Base-by-base conservation (phyloP, 2,329 filamentous ascomycete species). In the Emmonsia crescens region DNA sequence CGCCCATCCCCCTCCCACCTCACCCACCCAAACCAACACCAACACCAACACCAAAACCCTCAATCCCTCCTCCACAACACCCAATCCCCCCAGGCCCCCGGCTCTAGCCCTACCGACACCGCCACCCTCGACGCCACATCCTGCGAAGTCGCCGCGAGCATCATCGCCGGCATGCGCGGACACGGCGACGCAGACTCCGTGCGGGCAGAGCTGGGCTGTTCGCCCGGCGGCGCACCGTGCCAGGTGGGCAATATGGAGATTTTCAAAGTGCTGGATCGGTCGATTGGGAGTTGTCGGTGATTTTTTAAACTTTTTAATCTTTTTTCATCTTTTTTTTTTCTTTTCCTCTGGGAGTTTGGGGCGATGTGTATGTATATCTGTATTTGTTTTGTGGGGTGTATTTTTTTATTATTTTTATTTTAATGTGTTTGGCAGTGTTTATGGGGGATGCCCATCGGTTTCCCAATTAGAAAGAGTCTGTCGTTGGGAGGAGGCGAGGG, bases 1-100 rank as follows among this genome's bases (percentile, higher is more conserved):
- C 51, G 51, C 5, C 19, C 51, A n/a, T 54, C 51, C 14, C 21
- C 27, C 2, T 19, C 9, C 49, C 10, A 52, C 49, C 27, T 12
- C 5, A 36, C 16, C 16, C 51, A 33, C 5, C 29, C 31, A 14
- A 33, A 36, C 29, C 51, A 54, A 54, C 29, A 14, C 31, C 51
- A 33, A 21, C 14, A 5, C 9, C 51, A 54, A 54, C 51, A 12
- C 31, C 9, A 5, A 27, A n/a, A 44, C n/a, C 12, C 52, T 5
- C 51, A 54, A 29, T 3, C 51, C 6, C 19, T 36, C 51, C 29
- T 27, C 29, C 48, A 51, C 12, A 54, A 16, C 29, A 16, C 51
- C 29, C 51, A 67, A 59, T 66, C 75, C 57, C 73, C 72, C 63
- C 68, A 77, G 69, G 68, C 77, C 59, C 74, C 75, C 49, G 71